Evolutionary conservation across 2,329 filamentous ascomycete species (phyloP).

Genomic region (Alternaria arborescens): DNA sequence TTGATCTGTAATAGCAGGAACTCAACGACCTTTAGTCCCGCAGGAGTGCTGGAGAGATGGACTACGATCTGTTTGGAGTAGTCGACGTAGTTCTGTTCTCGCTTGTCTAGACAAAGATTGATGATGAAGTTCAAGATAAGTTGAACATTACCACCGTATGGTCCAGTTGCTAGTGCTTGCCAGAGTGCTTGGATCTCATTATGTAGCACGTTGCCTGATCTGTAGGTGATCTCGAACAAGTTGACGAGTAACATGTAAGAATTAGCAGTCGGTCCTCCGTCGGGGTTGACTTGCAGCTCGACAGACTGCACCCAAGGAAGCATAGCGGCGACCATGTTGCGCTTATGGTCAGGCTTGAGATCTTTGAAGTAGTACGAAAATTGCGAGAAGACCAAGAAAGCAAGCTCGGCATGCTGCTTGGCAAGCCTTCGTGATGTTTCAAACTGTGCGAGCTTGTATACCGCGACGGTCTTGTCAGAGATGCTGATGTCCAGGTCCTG

Average conservation of each 20-base stretch:
- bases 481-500: constrained; percentile 99
- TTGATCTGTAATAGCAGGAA: constrained; percentile 90
- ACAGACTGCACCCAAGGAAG: constrained; percentile 96
- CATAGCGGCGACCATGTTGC: constrained; percentile 93
- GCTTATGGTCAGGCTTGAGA: constrained; percentile 80
- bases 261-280: constrained; percentile 85
- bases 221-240: constrained; percentile 94
- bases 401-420: constrained; percentile 85
- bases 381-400: constrained; percentile 94
- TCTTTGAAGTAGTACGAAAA: constrained; percentile 94
- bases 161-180: constrained; percentile 94
- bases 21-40: constrained; percentile 91
- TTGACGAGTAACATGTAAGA: constrained; percentile 97
- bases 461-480: constrained; percentile 96
- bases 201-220: constrained; percentile 84
- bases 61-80: constrained; percentile 99
- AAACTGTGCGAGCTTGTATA: constrained; percentile 97
- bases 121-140: constrained; percentile 97
- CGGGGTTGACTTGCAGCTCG: constrained; percentile 89
- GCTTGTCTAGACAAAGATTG: constrained; percentile 86
- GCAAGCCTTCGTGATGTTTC: constrained; percentile 92
- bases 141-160: constrained; percentile 91
- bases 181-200: constrained; percentile 98
- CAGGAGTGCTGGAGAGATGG: constrained; percentile 84
- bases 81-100: constrained; percentile 97